Evolutionary conservation across 768 basidiomycete species (phyloP).

Genomic region (Macrolepiota dolichaula): DNA sequence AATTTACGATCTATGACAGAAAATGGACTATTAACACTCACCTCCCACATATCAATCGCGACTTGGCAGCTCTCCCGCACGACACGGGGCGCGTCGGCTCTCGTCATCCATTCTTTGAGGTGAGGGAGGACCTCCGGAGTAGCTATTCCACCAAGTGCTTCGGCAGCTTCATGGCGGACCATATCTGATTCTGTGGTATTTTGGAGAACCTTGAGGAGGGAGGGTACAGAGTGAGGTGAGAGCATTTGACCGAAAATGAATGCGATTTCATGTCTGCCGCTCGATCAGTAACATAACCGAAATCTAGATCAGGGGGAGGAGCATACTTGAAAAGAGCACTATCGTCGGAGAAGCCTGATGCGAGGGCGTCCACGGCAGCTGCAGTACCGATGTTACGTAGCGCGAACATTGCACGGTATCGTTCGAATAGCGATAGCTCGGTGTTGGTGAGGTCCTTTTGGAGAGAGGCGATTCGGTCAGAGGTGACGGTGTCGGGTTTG

Average conservation of each 20-base stretch:
- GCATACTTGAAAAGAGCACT: conserved; percentile 91
- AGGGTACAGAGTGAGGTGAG: conserved; percentile 83
- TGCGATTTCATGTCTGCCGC: conserved; percentile 87
- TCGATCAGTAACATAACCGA: neutral
- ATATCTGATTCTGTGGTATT: conserved; percentile 80
- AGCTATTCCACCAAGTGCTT: conserved; percentile 96
- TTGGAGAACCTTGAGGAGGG: conserved; percentile 75
- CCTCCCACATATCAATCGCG: conserved; percentile 98
- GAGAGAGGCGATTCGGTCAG: conserved; percentile 49
- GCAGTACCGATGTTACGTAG: conserved; percentile 89
- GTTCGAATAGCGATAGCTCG: conserved; percentile 74
- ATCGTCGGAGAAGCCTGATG: conserved; percentile 84
- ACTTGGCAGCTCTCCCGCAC: conserved; percentile 96
- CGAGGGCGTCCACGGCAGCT: conserved; percentile 85
- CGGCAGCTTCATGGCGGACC: conserved; percentile 98
- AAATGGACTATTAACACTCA: conserved; percentile 28
- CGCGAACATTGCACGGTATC: conserved; percentile 98
- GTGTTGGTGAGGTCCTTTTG: conserved; percentile 63
- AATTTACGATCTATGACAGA: neutral
- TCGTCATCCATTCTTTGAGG: conserved; percentile 78
- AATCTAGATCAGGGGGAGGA: neutral
- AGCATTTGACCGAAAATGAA: conserved; percentile 97
- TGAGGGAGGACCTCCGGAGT: conserved; percentile 88
- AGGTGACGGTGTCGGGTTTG: conserved; percentile 47
- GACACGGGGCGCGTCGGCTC: conserved; percentile 79